Conservation (phyloP, 164 flowering plant species). For the Buxus sempervirens region DNA sequence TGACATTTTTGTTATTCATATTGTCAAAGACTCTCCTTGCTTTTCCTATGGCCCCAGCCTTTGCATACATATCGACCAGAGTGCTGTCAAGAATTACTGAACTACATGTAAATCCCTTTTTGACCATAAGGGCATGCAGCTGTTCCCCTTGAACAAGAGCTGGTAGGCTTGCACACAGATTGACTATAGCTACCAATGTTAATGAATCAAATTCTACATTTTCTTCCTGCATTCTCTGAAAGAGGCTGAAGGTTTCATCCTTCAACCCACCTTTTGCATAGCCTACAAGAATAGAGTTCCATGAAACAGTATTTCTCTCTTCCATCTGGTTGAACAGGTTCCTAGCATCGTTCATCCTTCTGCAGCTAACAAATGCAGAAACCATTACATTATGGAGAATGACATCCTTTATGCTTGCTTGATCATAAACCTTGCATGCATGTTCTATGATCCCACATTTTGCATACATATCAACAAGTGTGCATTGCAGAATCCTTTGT, state of each 20-base stretch:
- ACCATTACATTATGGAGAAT: conserved; percentile 22
- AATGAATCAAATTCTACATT: conserved; percentile 10
- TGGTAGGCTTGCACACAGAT: conserved; percentile 14
- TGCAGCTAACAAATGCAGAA: conserved; percentile 9
- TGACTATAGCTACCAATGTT: conserved; percentile 15
- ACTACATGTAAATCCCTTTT: conserved; percentile 7
- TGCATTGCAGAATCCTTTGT: conserved; percentile 3
- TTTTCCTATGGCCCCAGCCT: conserved; percentile 20
- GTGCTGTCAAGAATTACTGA: conserved; percentile 22
- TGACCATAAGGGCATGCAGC: conserved; percentile 17
- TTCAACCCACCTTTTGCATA: conserved; percentile 5
- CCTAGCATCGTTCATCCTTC: conserved; percentile 14
- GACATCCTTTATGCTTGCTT: conserved; percentile 15
- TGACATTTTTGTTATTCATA: conserved; percentile 12
- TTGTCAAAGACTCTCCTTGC: conserved; percentile 15
- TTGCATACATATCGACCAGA: conserved; percentile 24
- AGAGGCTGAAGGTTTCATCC: conserved; percentile 8
- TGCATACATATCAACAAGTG: conserved; percentile 21
- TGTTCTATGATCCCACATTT: conserved; percentile 15
- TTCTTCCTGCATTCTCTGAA: conserved; percentile 15
- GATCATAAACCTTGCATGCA: conserved; percentile 15
- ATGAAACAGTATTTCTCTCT: conserved; percentile 18
- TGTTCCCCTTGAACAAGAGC: conserved; percentile 18
- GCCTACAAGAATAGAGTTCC: conserved; percentile 23
- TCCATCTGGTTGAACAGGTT: conserved; percentile 15